Evolutionary conservation across 306 rosid species (phyloP), one percentile per base, ranked within the genome.

Genomic region (Dalbergia oliveri): DNA sequence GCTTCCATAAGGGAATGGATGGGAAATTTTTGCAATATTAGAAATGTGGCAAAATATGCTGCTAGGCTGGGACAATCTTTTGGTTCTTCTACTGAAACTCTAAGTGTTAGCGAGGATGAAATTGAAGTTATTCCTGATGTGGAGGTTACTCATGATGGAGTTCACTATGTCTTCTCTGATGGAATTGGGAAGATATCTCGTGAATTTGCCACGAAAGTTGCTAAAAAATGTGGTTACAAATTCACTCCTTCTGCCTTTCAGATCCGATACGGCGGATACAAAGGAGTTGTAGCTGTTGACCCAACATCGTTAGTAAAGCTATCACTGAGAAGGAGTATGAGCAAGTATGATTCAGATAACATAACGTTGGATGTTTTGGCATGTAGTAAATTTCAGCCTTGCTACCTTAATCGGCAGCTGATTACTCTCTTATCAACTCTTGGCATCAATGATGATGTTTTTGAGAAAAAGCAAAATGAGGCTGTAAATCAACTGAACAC

Each of bases 41-140:
- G 59, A 86, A 94, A 94, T 84, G 97, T 94, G 64, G 98, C 98
- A 13, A 94, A 92, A 73, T 94, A 89, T 82, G 98, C 98, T 73
- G 98, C 98, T 43, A 88, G 98, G 72, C 82, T 92, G 50, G 98
- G 97, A 12, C 98, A 92, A 79, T 94, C 98, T 26, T 91, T 94
- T 79, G 88, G 97, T 68, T 92, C 98, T n/a, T 94, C 98, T 43
- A 89, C 93, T 4, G 97, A 94, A 87, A 88, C 97, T 56, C 77
- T 85, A 9, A 89, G 76, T 34, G 97, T 92, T 44, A 4, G 3
- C 18, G 45, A 50, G 65, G 4, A 78, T 69, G 98, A 94, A 78
- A 66, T 81, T 64, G 93, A 89, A 70, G 61, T 51, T 33, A 91
- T 92, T 82, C 88, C 87, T 11, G 97, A 94, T 83, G 76, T n/a